Conservation (phyloP, 768 basidiomycete species). For the Candolleomyces eurysporus region DNA sequence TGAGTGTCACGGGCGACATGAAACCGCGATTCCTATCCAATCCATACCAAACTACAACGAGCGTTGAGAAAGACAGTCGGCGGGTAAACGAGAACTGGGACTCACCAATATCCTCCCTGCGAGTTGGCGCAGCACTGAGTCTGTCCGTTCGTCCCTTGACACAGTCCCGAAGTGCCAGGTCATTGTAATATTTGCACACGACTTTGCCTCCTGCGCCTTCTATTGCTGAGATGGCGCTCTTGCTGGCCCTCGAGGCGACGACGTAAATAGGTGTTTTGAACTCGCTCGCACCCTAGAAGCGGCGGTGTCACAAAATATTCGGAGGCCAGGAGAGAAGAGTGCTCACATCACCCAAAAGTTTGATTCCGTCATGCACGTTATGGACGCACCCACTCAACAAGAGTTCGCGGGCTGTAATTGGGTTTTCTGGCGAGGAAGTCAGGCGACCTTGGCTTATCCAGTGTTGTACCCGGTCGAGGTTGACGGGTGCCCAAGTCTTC, state of each 20-base stretch:
- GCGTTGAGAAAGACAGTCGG: constrained; percentile 3
- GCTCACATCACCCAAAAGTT: constrained; percentile 80
- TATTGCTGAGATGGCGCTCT: constrained; percentile 81
- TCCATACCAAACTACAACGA: constrained; percentile 70
- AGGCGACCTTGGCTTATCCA: constrained; percentile 89
- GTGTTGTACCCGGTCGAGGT: constrained; percentile 83
- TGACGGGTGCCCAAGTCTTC: constrained; percentile 78
- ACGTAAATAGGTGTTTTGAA: constrained; percentile 76
- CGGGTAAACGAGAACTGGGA: constrained; percentile 12
- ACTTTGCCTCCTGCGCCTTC: constrained; percentile 81
- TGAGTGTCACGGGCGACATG: constrained; percentile 58
- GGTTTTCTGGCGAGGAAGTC: constrained; percentile 69
- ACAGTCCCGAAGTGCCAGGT: constrained; percentile 76
- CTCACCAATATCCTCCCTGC: constrained; percentile 81
- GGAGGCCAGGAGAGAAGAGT: background rate
- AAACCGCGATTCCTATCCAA: constrained; percentile 73
- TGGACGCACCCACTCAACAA: constrained; percentile 88
- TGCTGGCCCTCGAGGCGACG: constrained; percentile 80
- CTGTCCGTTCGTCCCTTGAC: constrained; percentile 71
- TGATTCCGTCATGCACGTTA: constrained; percentile 86
- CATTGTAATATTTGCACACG: constrained; percentile 90
- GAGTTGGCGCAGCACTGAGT: constrained; percentile 76
- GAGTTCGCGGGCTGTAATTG: constrained; percentile 86
- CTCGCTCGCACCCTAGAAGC: constrained; percentile 57
- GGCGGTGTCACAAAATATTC: constrained; percentile 1